Conservation (phyloP, 768 basidiomycete species). For the Boletus sp. region DNA sequence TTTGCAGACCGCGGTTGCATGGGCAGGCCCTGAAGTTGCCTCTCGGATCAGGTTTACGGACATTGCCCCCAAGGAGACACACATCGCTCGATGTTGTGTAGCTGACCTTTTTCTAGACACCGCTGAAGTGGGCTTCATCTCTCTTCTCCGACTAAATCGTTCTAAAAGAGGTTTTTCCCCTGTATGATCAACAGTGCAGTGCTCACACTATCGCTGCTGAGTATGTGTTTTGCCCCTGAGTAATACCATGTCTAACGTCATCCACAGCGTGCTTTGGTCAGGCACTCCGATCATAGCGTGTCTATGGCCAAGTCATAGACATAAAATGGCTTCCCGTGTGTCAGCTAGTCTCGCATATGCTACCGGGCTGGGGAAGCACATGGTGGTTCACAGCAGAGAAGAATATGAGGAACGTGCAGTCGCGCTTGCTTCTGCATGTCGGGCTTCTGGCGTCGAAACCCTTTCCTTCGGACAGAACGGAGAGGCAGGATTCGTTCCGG, state of each 20-base stretch:
- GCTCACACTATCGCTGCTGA: constrained; percentile 53
- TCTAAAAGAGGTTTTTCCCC: not conserved
- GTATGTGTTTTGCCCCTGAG: constrained; percentile 28
- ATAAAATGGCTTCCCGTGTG: constrained; percentile 53
- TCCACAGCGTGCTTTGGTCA: constrained; percentile 46
- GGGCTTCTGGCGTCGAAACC: constrained; percentile 12
- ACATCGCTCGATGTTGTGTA: constrained; percentile 45
- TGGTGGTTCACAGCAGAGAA: constrained; percentile 43
- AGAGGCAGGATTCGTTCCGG: not conserved
- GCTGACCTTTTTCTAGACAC: constrained; percentile 54
- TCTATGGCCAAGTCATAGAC: constrained; percentile 40
- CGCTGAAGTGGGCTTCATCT: constrained; percentile 37
- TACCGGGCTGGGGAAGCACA: constrained; percentile 46
- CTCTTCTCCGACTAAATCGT: not conserved
- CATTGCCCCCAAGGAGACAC: constrained; percentile 44
- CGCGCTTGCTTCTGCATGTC: constrained; percentile 34
- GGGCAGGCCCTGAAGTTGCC: constrained; percentile 48
- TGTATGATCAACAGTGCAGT: constrained; percentile 38
- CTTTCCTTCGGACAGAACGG: not conserved
- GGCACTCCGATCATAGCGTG: constrained; percentile 51
- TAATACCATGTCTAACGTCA: not conserved
- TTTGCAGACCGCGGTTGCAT: constrained; percentile 38
- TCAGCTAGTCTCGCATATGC: constrained; percentile 47
- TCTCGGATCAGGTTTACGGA: constrained; percentile 48
- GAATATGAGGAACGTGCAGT: constrained; percentile 50